A percentile compares a stretch with the other conserved stretches of the same genome.
These are phyloP conservation scores for Gnaphalium uliginosum DNA, from an alignment of 129 eudicot genomes.

Conservation along the genomic window DNA sequence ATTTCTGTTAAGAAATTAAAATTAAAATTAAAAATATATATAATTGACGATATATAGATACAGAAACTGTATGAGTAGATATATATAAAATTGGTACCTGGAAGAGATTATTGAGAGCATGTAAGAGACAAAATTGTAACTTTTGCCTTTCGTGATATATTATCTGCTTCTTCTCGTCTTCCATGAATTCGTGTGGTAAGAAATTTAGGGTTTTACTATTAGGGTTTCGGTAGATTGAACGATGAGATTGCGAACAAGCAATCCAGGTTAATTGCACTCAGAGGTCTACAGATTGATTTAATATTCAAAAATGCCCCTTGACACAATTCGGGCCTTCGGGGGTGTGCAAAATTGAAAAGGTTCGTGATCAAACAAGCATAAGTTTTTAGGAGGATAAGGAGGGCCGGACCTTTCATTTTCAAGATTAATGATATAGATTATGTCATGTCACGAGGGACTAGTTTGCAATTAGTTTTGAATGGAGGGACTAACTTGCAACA, in stretches of 20 bases:
- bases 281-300: not conserved
- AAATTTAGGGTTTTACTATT: constrained; percentile 15
- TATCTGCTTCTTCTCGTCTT: constrained; percentile 28
- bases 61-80: not conserved
- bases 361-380: no score
- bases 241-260: not conserved
- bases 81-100: constrained; percentile 48
- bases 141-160: constrained; percentile 87
- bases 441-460: no score
- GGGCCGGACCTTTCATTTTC: no score
- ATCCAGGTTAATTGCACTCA: not conserved
- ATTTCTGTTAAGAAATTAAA: not conserved
- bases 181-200: constrained; percentile 16
- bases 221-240: constrained; percentile 24
- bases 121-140: constrained; percentile 85
- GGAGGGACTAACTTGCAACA: no score
- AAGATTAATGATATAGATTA: no score
- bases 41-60: not conserved
- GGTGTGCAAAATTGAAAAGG: no score
- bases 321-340: no score
- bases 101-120: constrained; percentile 95
- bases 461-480: no score
- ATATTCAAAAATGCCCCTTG: not conserved
- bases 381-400: no score
- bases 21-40: not conserved